Percentiles rank a stretch among this genome's conserved stretches.
phyloP scores from a whole-genome alignment of 768 basidiomycete species.

The Russula abietina region DNA sequence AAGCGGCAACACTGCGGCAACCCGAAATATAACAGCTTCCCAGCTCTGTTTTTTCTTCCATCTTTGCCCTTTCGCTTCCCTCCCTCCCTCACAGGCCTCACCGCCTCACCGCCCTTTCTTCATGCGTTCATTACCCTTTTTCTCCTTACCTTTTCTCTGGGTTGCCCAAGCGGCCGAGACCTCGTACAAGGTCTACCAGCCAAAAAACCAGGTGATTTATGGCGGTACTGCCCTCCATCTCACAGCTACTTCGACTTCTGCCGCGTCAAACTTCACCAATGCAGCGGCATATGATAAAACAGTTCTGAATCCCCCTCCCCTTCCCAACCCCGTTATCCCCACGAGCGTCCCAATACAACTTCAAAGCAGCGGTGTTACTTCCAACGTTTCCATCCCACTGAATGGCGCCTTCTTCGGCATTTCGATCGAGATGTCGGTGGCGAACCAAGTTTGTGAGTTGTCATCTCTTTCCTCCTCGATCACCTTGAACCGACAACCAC shows the following conservation, averaged over 20 bases:
- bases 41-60: not conserved
- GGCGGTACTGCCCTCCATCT: slow-evolving; percentile 13
- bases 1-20: not conserved
- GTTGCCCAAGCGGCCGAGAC: too few relatives aligned
- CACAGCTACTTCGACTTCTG: slow-evolving; percentile 27
- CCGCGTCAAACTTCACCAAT: slow-evolving; percentile 40
- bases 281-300: slow-evolving; percentile 50
- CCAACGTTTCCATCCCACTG: slow-evolving; percentile 38
- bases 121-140: not conserved
- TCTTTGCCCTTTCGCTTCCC: not conserved
- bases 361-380: slow-evolving; percentile 24
- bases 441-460: slow-evolving; percentile 57
- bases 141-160: not conserved
- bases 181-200: too few relatives aligned
- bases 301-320: slow-evolving; percentile 43
- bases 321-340: slow-evolving; percentile 42
- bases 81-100: too few relatives aligned
- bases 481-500: slow-evolving; percentile 7
- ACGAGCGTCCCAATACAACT: slow-evolving; percentile 43
- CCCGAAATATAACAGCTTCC: not conserved
- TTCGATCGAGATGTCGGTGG: slow-evolving; percentile 71
- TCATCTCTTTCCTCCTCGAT: not conserved
- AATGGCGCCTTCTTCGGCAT: slow-evolving; percentile 63
- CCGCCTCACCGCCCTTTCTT: not conserved
- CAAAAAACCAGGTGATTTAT: slow-evolving; percentile 22